Evolutionary conservation across 2,329 filamentous ascomycete species (phyloP).

Genomic region (Penicillium sclerotiorum): DNA sequence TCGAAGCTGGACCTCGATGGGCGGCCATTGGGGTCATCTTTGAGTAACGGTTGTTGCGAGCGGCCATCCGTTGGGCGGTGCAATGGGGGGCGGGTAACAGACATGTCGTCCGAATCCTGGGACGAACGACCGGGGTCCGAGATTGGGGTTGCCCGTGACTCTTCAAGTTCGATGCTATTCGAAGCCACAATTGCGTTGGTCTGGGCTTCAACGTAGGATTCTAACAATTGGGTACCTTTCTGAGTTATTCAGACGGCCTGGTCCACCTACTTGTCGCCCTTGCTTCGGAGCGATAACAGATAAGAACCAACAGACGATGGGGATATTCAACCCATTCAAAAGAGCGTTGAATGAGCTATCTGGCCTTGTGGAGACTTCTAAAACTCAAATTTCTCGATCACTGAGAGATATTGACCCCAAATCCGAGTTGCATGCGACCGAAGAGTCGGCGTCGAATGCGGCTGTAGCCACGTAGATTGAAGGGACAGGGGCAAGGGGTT

Average conservation of each 20-base stretch:
- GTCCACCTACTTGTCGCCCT: constrained; percentile 2
- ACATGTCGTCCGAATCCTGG: constrained; percentile 47
- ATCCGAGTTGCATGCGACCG: constrained; percentile 11
- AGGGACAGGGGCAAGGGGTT: background rate
- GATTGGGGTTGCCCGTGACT: constrained; percentile 27
- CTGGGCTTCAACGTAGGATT: background rate
- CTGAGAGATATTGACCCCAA: background rate
- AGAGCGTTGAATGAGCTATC: background rate
- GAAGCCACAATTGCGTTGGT: constrained; percentile 36
- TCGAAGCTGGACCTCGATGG: constrained; percentile 34
- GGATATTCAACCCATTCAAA: constrained; percentile 4
- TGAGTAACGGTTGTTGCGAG: constrained; percentile 58
- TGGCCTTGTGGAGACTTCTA: background rate
- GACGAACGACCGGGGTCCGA: constrained; percentile 41
- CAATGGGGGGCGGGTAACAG: constrained; percentile 50
- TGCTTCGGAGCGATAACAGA: constrained; percentile 6
- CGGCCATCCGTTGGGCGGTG: constrained; percentile 53
- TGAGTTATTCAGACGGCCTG: background rate
- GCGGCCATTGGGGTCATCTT: constrained; percentile 46
- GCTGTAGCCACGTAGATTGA: constrained; percentile 15
- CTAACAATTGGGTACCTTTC: background rate
- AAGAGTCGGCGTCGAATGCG: background rate
- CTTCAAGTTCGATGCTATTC: constrained; percentile 28
- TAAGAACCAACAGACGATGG: background rate
- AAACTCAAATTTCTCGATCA: background rate